Base-by-base conservation (phyloP, 495 filamentous ascomycete genomes). In the Elasticomyces elasticus region DNA sequence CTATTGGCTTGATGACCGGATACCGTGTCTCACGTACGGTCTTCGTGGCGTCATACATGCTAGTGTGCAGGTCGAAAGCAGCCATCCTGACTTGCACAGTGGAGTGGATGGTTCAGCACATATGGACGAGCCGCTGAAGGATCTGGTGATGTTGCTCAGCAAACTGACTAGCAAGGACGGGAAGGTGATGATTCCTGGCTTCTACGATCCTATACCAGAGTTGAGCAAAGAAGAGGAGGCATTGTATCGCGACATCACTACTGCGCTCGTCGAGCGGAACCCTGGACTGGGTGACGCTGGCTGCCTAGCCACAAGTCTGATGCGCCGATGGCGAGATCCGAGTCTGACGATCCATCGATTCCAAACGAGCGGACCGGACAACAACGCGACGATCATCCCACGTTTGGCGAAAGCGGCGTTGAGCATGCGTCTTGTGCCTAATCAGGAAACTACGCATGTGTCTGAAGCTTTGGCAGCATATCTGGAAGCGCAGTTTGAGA, bases 1-100 rank as follows among this genome's bases (percentile, higher is more conserved):
- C 68, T 97, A 98, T 71, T 98, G 92, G 92, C 76, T 98, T 1
- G 88, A 96, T 65, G 92, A 98, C 64, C 85, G 89, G 54, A 86
- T 90, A 6, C 92, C 92, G 0, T 97, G 92, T 67, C 71, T 98
- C 30, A 98, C 94, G 0, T 98, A 98, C 59, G 92, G 92, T 7
- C 74, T 95, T 2, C 78, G 92, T 45, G 92, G 92, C n/a, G 89
- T 97, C 24, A 83, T 98, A 15, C 90, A 96, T 65, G 91, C 89
- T 9, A 95, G 87, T 13, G 74, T 98, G 22, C 81, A 87, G 43
- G 78, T 97, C 26, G 82, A 87, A 55, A 94, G 88, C 43, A 79
- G 81, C 42, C 84, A 85, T 55, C 87, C 89, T 0, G 92, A 98
- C 71, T 76, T 95, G 0, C 92, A 98, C 68, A 94, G 87, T 49